These are phyloP conservation scores for Macrocybe gigantea DNA, from an alignment of 768 basidiomycete genomes.

Conservation along the genomic window DNA sequence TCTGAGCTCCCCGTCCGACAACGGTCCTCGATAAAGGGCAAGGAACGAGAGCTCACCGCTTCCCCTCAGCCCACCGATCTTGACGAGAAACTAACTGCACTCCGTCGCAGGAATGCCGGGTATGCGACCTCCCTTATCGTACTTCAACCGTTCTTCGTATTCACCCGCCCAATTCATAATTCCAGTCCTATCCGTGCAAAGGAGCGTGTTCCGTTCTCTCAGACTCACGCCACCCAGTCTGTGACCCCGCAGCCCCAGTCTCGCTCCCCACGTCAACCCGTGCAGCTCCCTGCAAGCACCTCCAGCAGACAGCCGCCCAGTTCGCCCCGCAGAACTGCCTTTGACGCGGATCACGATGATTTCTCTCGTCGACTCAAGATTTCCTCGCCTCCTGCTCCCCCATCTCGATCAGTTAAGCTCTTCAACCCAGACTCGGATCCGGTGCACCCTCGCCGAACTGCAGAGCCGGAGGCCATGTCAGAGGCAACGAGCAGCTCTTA, in stretches of 20 bases:
- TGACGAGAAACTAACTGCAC: slow-evolving; percentile 57
- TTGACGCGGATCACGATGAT: slow-evolving; percentile 62
- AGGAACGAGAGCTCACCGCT: slow-evolving; percentile 17
- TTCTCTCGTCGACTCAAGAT: slow-evolving; percentile 71
- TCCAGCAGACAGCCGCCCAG: slow-evolving; percentile 17
- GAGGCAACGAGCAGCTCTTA: slow-evolving; percentile 54
- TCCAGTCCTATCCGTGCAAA: slow-evolving; percentile 11
- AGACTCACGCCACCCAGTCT: slow-evolving; percentile 16
- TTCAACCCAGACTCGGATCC: slow-evolving; percentile 73
- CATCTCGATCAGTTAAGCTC: slow-evolving; percentile 38
- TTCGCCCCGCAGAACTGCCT: slow-evolving; percentile 14
- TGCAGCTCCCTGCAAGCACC: slow-evolving; percentile 6
- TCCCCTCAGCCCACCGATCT: slow-evolving; percentile 35
- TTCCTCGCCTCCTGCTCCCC: slow-evolving; percentile 42
- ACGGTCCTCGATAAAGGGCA: slow-evolving; percentile 26
- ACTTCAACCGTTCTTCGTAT: slow-evolving; percentile 4
- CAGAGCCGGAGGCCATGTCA: slow-evolving; percentile 63
- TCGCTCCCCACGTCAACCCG: slow-evolving; percentile 21
- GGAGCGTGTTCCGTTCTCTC: too few relatives aligned
- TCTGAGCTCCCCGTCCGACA: slow-evolving; percentile 27
- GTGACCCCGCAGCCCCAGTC: slow-evolving; percentile 29
- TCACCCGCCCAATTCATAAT: slow-evolving; percentile 29
- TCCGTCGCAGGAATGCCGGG: slow-evolving; percentile 61
- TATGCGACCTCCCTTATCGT: slow-evolving; percentile 22
- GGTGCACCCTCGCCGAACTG: slow-evolving; percentile 50